Evolutionary conservation across 225 moss, liverwort and hornwort species (phyloP).

Genomic region (Sphagnum contortum): DNA sequence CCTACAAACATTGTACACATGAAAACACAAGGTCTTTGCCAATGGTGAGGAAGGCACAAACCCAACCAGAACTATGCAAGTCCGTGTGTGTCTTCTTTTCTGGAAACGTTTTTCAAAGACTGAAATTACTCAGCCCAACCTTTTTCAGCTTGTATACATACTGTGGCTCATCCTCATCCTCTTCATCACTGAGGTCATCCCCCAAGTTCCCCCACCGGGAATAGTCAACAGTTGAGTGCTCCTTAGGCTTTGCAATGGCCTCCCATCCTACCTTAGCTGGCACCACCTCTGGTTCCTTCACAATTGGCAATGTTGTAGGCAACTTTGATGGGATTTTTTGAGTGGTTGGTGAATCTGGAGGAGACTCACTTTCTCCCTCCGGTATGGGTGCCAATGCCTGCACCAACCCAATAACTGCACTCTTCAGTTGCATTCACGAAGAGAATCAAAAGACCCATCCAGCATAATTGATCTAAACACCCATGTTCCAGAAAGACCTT

Average conservation of each 20-base stretch:
- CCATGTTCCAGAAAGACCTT: too few relatives aligned
- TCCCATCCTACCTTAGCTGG: slow-evolving; percentile 69
- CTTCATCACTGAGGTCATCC: slow-evolving; percentile 80
- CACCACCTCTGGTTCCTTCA: slow-evolving; percentile 43
- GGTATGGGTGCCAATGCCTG: slow-evolving; percentile 71
- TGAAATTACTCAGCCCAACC: slow-evolving; percentile 41
- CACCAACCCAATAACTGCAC: neutral
- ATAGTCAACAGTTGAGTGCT: slow-evolving; percentile 79
- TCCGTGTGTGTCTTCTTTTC: too few relatives aligned
- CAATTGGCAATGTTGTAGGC: slow-evolving; percentile 44
- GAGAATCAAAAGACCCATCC: neutral
- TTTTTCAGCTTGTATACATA: slow-evolving; percentile 52
- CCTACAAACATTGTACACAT: too few relatives aligned
- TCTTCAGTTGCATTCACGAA: neutral
- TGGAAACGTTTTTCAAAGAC: neutral
- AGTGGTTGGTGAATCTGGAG: slow-evolving; percentile 47
- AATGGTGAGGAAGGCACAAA: too few relatives aligned
- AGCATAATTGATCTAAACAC: neutral
- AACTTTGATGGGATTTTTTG: slow-evolving; percentile 27
- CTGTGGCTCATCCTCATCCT: slow-evolving; percentile 74
- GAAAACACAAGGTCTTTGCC: too few relatives aligned
- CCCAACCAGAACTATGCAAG: too few relatives aligned
- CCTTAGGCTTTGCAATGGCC: slow-evolving; percentile 87
- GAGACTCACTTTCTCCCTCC: slow-evolving; percentile 53
- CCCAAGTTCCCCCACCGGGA: slow-evolving; percentile 83